Percentiles rank a stretch among this genome's conserved stretches.
Conservation (phyloP, 2,329 filamentous ascomycete species). For the Boeremia lycopersici region DNA sequence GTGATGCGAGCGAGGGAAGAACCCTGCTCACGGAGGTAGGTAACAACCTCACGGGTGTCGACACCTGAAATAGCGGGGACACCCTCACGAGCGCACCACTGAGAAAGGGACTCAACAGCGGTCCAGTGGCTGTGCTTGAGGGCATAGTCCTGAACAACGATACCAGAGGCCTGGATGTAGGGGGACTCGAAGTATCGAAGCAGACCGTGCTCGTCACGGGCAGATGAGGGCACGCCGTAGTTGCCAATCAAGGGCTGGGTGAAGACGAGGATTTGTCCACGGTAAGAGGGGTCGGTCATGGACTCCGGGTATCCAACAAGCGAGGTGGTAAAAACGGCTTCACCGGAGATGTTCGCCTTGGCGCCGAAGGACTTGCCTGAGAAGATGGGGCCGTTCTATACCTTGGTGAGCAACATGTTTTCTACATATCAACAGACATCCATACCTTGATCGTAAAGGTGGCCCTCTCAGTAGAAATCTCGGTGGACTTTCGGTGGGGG, state of each 20-base stretch:
- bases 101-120: conserved; percentile 86
- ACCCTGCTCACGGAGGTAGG: conserved; percentile 92
- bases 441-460: conserved; percentile 92
- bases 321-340: conserved; percentile 98
- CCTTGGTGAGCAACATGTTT: conserved; percentile 40
- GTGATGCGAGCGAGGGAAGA: conserved; percentile 94
- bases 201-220: conserved; percentile 85
- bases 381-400: conserved; percentile 89
- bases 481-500: conserved; percentile 64
- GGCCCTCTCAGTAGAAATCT: conserved; percentile 75
- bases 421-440: conserved; percentile 14
- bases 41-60: conserved; percentile 96
- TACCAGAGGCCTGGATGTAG: conserved; percentile 93
- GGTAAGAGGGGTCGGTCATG: conserved; percentile 71
- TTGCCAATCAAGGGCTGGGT: conserved; percentile 98
- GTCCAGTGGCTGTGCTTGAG: conserved; percentile 98
- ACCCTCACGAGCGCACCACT: conserved; percentile 96
- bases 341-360: conserved; percentile 94
- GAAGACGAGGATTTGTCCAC: conserved; percentile 95
- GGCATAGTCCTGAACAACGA: conserved; percentile 94
- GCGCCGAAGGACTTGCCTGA: conserved; percentile 96
- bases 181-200: conserved; percentile 98
- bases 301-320: conserved; percentile 97
- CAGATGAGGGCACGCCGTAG: conserved; percentile 90
- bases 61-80: conserved; percentile 96